These are phyloP conservation scores for Neonectria ditissima DNA, from an alignment of 2,329 filamentous ascomycete genomes.

Conservation along the genomic window DNA sequence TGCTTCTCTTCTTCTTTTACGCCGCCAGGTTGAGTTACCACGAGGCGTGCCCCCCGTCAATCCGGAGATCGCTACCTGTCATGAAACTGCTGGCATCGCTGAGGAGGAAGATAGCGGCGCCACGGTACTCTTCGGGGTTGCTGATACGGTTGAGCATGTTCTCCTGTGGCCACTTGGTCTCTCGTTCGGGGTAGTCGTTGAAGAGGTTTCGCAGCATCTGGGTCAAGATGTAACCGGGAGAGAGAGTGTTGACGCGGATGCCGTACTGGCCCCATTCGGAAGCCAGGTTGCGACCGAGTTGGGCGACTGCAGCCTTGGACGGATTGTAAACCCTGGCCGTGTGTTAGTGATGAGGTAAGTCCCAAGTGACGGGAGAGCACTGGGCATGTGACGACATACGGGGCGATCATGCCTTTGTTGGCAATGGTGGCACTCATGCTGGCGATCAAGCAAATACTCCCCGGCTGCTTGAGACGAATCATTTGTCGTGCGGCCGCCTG, in stretches of 20 bases:
- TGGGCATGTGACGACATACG: conserved; percentile 59
- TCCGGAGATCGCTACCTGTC: conserved; percentile 77
- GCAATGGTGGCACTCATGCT: conserved; percentile 77
- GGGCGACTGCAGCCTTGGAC: conserved; percentile 79
- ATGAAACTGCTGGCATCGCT: conserved; percentile 79
- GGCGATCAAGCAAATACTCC: conserved; percentile 75
- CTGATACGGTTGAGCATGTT: conserved; percentile 85
- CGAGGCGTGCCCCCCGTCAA: conserved; percentile 77
- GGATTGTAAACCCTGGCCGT: conserved; percentile 75
- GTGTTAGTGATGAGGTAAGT: conserved; percentile 4
- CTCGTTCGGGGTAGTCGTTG: conserved; percentile 76
- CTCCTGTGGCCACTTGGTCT: conserved; percentile 78
- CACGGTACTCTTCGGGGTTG: conserved; percentile 75
- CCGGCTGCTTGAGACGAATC: conserved; percentile 66
- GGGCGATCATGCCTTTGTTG: conserved; percentile 69
- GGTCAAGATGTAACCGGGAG: conserved; percentile 83
- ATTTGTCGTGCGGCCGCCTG: conserved; percentile 88
- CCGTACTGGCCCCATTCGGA: conserved; percentile 78
- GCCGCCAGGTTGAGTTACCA: conserved; percentile 57
- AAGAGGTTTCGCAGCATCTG: conserved; percentile 88
- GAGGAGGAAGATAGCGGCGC: conserved; percentile 78
- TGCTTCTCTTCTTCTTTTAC: conserved; percentile 4
- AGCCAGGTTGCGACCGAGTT: conserved; percentile 77
- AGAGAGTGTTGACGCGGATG: conserved; percentile 85
- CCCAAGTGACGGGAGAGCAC: not conserved